Base-by-base conservation (phyloP, 108 stramenopile genomes). In the Skeletonema tropicum region DNA sequence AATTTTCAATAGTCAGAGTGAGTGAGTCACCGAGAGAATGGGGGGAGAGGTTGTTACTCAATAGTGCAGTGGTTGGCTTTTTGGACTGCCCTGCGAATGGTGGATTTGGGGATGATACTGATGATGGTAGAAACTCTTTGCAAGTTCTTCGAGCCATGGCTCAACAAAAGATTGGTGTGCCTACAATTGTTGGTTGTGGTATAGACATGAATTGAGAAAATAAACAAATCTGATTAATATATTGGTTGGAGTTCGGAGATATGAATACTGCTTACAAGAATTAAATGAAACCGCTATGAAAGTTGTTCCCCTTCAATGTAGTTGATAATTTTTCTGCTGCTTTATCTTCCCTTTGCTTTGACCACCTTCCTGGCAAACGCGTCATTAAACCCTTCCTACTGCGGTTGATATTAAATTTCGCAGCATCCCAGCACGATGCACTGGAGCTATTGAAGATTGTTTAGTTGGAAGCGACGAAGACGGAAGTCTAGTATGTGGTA, bases 11-110 rank as follows among this genome's bases (percentile, higher is more conserved):
- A 46, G 86, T 91, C 15, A 71, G 90, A 46, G 88, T 91, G 17
- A 78, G 82, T 6, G 90, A 88, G 70, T 88, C 87, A 21, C 90
- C 90, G 15, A 81, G 64, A 46, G 90, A 91, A 74, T 91, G 90
- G 90, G 59, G 82, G 6, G 90, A 88, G 65, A 70, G 88, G 60
- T 63, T 91, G 55, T 67, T 89, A 11, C 41, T 89, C 39, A 91
- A 89, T 70, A 72, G 65, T 30, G 90, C 76, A 17, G 84, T 88
- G 10, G 61, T 91, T 46, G 90, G 90, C 5, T 74, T 69, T 38
- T 61, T 91, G 30, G 79, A 87, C 62, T 57, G 72, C 46, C 31
- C 35, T 15, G 64, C 25, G 1, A 35, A 71, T 60, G 70, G 70
- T 39, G 60, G 58, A 25, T 41, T 71, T 30, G 52, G 33, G 5